Evolutionary conservation across 805 yeast genomes (phyloP), one percentile per base, ranked within the genome.

Genomic region (Danielia oregonensis): DNA sequence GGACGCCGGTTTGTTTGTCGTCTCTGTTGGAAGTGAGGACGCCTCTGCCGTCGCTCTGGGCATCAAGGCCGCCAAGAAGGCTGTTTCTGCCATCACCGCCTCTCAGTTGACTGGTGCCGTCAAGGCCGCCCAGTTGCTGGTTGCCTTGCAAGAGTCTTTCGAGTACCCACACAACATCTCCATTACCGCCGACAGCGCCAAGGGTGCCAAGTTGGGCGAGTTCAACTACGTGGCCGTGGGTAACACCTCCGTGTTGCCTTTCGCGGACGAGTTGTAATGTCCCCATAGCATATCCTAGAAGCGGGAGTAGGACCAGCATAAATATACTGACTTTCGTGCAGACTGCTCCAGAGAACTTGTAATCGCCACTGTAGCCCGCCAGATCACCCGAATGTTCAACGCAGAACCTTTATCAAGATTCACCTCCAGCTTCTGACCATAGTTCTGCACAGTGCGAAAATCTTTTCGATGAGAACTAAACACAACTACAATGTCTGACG

Each of bases 171-270:
- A 51, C 32, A 49, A 46, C 39, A 37, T 59, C 38, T 50, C 58
- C 39, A 51, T 67, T 25, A 57, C 59, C 37, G 60, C 64, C 29
- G 56, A 62, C 32, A 54, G 60, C 32, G 63, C 57, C 33, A 47
- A 54, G 44, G 52, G 56, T 30, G 56, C 48, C 39, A 69, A 74
- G 55, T 52, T 83, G 42, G 73, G 72, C 46, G 44, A 36, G 30
- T 81, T 80, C 71, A 87, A 82, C 70, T 81, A 84, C 57, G 93
- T 82, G 47, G 96, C 93, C 44, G 81, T 86, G 43, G 98, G 97
- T 67, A 82, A 87, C 63, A 78, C 82, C 42, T 82, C 79, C 57
- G 79, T 78, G 48, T 78, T 91, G 68, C 97, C 98, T 55, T 84
- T 72, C 63, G 82, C 83, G 54, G 88, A 84, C 63, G 96, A 93